Base-by-base conservation (phyloP, 306 rosid genomes). In the Carpinus fangiana region DNA sequence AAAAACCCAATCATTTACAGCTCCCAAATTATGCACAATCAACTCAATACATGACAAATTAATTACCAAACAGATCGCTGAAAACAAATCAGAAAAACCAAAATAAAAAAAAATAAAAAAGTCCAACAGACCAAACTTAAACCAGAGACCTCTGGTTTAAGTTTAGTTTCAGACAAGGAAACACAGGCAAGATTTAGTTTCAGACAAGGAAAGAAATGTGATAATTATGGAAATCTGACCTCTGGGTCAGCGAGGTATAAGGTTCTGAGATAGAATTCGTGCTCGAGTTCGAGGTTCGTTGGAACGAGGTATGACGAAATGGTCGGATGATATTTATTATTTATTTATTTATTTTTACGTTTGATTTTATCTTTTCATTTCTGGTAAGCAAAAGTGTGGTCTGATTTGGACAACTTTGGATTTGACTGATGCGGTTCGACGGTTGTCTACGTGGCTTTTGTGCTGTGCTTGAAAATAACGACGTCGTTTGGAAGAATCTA, bases 181-280 rank as follows among this genome's bases (percentile, higher is more conserved):
- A 5, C 18, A 61, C 28, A 61, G 2, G 2, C 9, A 36, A 7
- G 14, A 17, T 66, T 36, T 4, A 10, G 10, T 36, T 36, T n/a
- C 18, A 23, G 50, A 43, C 47, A 14, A 64, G 45, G 46, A 31
- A 64, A 2, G 3, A 5, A 60, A 60, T 26, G 17, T 12, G 12
- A 23, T 6, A 4, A 26, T 26, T 11, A n/a, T 31, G 54, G 14
- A 72, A 70, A 57, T 70, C 71, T 70, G 38, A 78, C 77, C 82
- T 71, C 59, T 9, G 59, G 12, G 36, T 66, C 21, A 56, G 45
- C 17, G n/a, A 70, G 31, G 52, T 11, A 7, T 12, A 9, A 6
- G 81, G 62, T 23, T 55, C 20, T 9, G 45, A 41, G 45, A 41
- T 41, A 41, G 45, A 41, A 41, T 41, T 41, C 45, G 45, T 41